Evolutionary conservation across 1,284 basidiomycete genomes (phyloP).

Genomic region (Apiotrichum montevideense): DNA sequence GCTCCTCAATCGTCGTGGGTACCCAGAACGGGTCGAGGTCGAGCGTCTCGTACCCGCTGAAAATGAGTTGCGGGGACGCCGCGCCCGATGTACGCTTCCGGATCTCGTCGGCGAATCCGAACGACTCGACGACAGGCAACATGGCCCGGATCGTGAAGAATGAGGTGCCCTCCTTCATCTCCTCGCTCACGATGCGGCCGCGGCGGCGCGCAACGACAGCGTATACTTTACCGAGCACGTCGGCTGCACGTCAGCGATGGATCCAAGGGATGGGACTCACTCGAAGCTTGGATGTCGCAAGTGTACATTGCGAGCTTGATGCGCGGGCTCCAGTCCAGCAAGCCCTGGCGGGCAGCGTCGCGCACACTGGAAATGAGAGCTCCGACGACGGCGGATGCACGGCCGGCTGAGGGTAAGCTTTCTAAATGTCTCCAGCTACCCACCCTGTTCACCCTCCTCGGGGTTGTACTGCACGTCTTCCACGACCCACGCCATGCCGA

Average conservation of each 20-base stretch:
- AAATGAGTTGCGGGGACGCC: slow-evolving; percentile 92
- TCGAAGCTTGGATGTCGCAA: slow-evolving; percentile 96
- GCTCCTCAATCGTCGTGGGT: slow-evolving; percentile 92
- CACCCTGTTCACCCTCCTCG: slow-evolving; percentile 51
- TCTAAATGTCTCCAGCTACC: neutral
- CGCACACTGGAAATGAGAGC: slow-evolving; percentile 82
- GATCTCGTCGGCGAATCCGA: slow-evolving; percentile 97
- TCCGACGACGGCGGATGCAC: slow-evolving; percentile 68
- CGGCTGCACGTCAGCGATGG: slow-evolving; percentile 54
- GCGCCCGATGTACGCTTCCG: slow-evolving; percentile 93
- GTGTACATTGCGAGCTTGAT: slow-evolving; percentile 98
- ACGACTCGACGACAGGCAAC: slow-evolving; percentile 93
- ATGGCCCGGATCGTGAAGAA: slow-evolving; percentile 89
- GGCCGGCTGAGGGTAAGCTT: slow-evolving; percentile 37
- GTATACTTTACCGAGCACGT: slow-evolving; percentile 96
- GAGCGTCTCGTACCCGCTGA: slow-evolving; percentile 84
- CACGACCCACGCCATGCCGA: slow-evolving; percentile 87
- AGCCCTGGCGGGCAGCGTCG: slow-evolving; percentile 79
- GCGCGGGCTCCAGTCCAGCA: slow-evolving; percentile 96
- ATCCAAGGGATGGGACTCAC: slow-evolving; percentile 52
- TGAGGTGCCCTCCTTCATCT: slow-evolving; percentile 96
- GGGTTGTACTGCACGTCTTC: slow-evolving; percentile 56
- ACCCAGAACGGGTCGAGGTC: slow-evolving; percentile 99
- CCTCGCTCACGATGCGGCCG: slow-evolving; percentile 88
- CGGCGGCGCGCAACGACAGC: slow-evolving; percentile 85